Evolutionary conservation across 306 rosid species (phyloP).

Genomic region (Quillaja saponaria): DNA sequence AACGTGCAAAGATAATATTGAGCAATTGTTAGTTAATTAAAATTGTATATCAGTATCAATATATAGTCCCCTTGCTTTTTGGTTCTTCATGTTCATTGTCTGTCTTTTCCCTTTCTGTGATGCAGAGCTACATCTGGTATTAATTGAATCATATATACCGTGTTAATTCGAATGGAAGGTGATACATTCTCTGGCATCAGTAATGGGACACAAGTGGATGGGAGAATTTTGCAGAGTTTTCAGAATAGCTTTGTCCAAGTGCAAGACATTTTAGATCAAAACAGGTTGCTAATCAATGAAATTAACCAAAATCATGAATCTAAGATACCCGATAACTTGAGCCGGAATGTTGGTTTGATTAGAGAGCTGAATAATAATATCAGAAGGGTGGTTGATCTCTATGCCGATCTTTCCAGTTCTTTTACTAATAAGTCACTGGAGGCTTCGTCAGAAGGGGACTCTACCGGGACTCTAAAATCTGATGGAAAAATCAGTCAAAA

Average conservation of each 20-base stretch:
- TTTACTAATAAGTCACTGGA: slow-evolving; percentile 67
- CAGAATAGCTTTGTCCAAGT: slow-evolving; percentile 83
- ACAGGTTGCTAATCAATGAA: slow-evolving; percentile 78
- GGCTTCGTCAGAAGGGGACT: slow-evolving; percentile 82
- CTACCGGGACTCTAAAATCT: slow-evolving; percentile 68
- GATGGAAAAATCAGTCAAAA: slow-evolving; percentile 75
- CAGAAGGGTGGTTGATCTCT: slow-evolving; percentile 90
- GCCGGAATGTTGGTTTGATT: slow-evolving; percentile 75
- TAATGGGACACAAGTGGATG: slow-evolving; percentile 59
- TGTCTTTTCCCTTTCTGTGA: not conserved
- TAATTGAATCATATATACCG: slow-evolving; percentile 36
- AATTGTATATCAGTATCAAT: no score
- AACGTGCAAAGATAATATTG: no score
- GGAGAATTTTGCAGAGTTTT: slow-evolving; percentile 67
- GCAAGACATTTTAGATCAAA: slow-evolving; percentile 90
- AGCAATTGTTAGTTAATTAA: no score
- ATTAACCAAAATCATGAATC: slow-evolving; percentile 90
- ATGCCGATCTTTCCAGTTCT: slow-evolving; percentile 76
- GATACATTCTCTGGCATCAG: slow-evolving; percentile 65
- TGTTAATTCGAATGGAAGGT: slow-evolving; percentile 64
- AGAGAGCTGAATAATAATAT: slow-evolving; percentile 86
- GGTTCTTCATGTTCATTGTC: no score
- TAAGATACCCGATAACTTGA: slow-evolving; percentile 71
- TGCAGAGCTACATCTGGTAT: slow-evolving; percentile 43
- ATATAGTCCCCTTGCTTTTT: no score